Evolutionary conservation across 345 rosid genomes (phyloP), one percentile per base, ranked within the genome.

Genomic region (Eucalyptus camaldulensis): DNA sequence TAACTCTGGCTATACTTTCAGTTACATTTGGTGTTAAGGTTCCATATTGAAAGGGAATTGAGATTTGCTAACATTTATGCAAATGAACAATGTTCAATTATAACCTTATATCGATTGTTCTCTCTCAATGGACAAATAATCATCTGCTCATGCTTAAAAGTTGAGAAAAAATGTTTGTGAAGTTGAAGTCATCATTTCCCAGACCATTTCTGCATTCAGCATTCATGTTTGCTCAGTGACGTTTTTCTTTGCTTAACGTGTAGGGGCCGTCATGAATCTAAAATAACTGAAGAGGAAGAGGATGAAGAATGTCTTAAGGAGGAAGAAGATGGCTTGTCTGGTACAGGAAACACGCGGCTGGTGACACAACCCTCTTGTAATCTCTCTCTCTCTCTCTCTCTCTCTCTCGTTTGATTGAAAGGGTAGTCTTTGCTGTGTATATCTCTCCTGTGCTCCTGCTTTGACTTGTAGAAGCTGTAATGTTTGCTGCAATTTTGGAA

Each of bases 251-350:
- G 19, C 50, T 88, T 76, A 50, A 62, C n/a, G 25, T 92, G 50
- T 88, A 98, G 99, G 94, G 99, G 99, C 88, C 97, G 99, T 8
- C 99, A 98, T 95, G 99, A 98, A 50, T 98, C 99, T 49, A 98
- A 98, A 92, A 9, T 98, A 43, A 98, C 99, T 33, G 99, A 98
- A 92, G 99, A 97, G 94, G 99, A 98, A 93, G 99, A 98, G 93
- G 99, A 98, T 90, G 99, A 98, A 93, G 99, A 98, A 91, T 98
- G 89, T 88, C 91, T 98, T 13, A 98, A 98, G 95, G 99, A 96
- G 92, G 99, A 96, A 91, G 99, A 97, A 93, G 99, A 92, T 92
- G 96, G 96, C 88, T 91, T 96, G 89, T 88, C 95, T 85, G 97
- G 95, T 88, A 87, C 97, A 56, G 99, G 99, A 90, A 97, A 93